phyloP scores from a whole-genome alignment of 106 monocot species.

The Dendrobium nobile region DNA sequence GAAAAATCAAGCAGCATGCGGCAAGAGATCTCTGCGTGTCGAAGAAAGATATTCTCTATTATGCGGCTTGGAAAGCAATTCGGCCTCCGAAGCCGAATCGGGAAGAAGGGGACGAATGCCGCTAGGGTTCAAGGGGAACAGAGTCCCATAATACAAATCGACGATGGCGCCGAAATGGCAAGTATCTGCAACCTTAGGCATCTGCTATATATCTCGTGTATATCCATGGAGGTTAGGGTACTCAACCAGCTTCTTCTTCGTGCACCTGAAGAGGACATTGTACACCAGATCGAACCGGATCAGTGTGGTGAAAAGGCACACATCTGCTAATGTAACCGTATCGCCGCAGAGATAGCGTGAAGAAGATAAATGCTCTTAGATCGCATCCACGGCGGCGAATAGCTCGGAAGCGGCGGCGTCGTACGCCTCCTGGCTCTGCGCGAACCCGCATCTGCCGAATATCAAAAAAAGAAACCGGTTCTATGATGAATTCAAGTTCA shows the following conservation, averaged over 20 bases:
- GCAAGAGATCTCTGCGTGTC: not conserved
- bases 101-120: slow-evolving; percentile 66
- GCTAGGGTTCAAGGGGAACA: slow-evolving; percentile 87
- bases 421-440: slow-evolving; percentile 91
- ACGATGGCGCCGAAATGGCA: slow-evolving; percentile 79
- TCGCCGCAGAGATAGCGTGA: slow-evolving; percentile 81
- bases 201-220: slow-evolving; percentile 82
- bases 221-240: slow-evolving; percentile 74
- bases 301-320: slow-evolving; percentile 86
- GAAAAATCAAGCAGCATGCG: not conserved
- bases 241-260: slow-evolving; percentile 80
- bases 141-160: slow-evolving; percentile 65
- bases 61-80: slow-evolving; percentile 56
- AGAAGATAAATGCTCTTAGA: slow-evolving; percentile 50
- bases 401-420: slow-evolving; percentile 52
- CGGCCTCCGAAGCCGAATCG: slow-evolving; percentile 28
- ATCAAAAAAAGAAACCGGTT: too few relatives aligned
- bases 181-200: slow-evolving; percentile 67
- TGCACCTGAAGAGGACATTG: slow-evolving; percentile 77
- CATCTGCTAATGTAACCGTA: slow-evolving; percentile 67
- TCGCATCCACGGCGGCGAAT: slow-evolving; percentile 57
- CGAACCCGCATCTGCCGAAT: slow-evolving; percentile 69
- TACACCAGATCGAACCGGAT: slow-evolving; percentile 85
- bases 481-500: too few relatives aligned
- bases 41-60: slow-evolving; percentile 37